Conservation (phyloP, 371 early-diverging fungal genomes). For the Saksenaea oblongispora region DNA sequence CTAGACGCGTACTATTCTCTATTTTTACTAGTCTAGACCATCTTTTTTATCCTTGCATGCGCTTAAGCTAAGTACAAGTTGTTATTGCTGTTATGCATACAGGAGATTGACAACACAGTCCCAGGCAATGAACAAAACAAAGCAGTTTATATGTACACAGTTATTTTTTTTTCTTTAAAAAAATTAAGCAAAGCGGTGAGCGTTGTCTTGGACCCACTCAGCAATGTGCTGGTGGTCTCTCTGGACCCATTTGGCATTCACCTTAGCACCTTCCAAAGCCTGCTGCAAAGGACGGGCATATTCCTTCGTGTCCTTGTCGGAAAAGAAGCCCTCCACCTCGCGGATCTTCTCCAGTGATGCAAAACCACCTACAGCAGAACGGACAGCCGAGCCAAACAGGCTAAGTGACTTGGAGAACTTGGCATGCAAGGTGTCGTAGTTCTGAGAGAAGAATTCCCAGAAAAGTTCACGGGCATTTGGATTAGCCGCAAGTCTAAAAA, state of each 20-base stretch:
- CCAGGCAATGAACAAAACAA: not conserved
- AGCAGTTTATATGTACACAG: not conserved
- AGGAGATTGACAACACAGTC: no score
- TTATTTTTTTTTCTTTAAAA: not conserved
- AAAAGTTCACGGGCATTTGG: constrained; percentile 64
- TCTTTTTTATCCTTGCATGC: no score
- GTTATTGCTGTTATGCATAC: no score
- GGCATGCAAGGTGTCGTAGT: constrained; percentile 67
- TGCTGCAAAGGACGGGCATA: constrained; percentile 80
- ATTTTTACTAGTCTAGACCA: no score
- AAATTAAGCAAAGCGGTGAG: constrained; percentile 21
- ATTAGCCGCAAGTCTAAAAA: constrained; percentile 53
- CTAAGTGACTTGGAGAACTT: constrained; percentile 74
- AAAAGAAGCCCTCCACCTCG: constrained; percentile 77
- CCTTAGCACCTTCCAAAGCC: constrained; percentile 80
- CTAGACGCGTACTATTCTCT: no score
- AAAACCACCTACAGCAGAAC: constrained; percentile 72
- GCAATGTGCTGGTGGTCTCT: constrained; percentile 74
- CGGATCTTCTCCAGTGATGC: constrained; percentile 62
- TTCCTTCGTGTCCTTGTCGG: constrained; percentile 71
- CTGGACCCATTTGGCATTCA: constrained; percentile 78
- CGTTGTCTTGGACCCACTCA: constrained; percentile 60
- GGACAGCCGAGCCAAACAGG: constrained; percentile 75
- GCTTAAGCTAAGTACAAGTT: no score
- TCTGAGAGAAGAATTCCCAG: constrained; percentile 79